These are phyloP conservation scores for Syzygium aromaticum DNA, from an alignment of 345 rosid species.

Conservation along the genomic window DNA sequence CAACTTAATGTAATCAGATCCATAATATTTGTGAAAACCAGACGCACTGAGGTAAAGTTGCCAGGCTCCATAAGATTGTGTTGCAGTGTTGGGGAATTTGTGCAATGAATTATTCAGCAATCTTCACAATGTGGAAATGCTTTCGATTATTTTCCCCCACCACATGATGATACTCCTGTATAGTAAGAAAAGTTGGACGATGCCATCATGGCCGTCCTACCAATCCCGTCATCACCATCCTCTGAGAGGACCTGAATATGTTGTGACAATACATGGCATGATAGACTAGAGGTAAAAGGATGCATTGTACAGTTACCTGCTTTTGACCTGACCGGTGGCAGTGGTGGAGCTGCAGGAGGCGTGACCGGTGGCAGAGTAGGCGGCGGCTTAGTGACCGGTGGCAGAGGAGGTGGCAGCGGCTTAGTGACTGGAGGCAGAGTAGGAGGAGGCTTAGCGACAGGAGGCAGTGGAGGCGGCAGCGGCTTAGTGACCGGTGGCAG, in stretches of 20 bases:
- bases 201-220: neutral
- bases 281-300: neutral
- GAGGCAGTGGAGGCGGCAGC: conserved; percentile 1
- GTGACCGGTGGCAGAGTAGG: conserved; percentile 21
- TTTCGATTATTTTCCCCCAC: neutral
- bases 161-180: neutral
- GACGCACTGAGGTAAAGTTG: neutral
- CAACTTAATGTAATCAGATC: neutral
- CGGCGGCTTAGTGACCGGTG: neutral
- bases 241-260: neutral
- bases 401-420: neutral
- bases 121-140: neutral
- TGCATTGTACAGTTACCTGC: conserved; percentile 1
- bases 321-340: conserved; percentile 9
- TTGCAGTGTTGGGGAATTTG: neutral
- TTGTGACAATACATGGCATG: neutral
- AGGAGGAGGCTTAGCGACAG: neutral
- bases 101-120: neutral
- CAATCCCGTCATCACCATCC: neutral
- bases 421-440: neutral
- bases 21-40: neutral
- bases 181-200: neutral
- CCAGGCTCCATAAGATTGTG: neutral
- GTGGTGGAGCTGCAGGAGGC: conserved; percentile 11
- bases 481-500: too few relatives aligned